Base-by-base conservation (phyloP, 1,139 yeast species). In the Suhomyces wounanorum region DNA sequence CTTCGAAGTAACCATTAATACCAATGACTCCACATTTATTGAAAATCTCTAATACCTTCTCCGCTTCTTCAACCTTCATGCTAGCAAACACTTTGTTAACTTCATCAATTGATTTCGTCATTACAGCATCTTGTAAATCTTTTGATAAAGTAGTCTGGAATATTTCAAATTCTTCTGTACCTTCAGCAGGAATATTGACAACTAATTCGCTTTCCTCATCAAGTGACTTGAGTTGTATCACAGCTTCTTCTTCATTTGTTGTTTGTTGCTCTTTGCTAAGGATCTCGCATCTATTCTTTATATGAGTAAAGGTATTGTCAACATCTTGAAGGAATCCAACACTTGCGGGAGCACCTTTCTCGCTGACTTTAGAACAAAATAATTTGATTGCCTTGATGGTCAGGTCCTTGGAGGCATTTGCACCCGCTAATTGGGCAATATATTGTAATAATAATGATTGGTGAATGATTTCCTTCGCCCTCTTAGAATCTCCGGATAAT, bases 21-120 rank as follows among this genome's bases (percentile, higher is more conserved):
- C 94, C 89, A 61, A 94, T 84, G 26, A 90, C 92, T 7, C 92
- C 94, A 62, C 94, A 86, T 62, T 85, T 83, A 59, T 90, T 88
- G 61, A 94, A 83, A 49, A 83, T 67, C 53, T 86, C 92, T 59
- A 94, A 80, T 9, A 88, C 77, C 25, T 73, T 66, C 66, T 94
- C 98, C 2, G 97, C 97, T 43, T 89, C 92, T 33, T 81, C 88
- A 6, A 92, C 77, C 35, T 83, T 76, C 78, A 89, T 78, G n/a
- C 76, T 75, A 2, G 87, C 96, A 65, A 94, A 88, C 1, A 89
- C 94, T 58, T 84, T 80, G 70, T 94, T 94, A 52, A 94, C 91
- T 55, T 81, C 85, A 55, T 89, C 97, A 52, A 94, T 75, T 11
- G 83, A 77, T 46, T 80, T 82, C 0, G 95, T 81, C 60, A 77